phyloP scores from a whole-genome alignment of 768 basidiomycete species.

The Suillus luteus region DNA sequence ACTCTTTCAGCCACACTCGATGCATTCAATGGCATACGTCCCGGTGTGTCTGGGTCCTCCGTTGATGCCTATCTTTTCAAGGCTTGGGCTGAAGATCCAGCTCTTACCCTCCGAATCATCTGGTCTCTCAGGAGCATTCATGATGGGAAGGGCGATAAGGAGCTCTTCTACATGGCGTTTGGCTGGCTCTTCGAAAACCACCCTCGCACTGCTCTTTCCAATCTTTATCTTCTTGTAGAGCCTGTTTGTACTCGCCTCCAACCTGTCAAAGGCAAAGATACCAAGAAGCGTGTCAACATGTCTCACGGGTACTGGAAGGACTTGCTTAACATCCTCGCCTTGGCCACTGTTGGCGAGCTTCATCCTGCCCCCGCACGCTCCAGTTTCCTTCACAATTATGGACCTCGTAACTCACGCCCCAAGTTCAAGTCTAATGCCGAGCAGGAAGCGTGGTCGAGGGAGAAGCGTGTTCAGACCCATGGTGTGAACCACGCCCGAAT shows the following conservation, averaged over 20 bases:
- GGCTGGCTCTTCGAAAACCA: constrained; percentile 73
- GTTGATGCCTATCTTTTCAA: constrained; percentile 42
- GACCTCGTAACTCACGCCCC: constrained; percentile 28
- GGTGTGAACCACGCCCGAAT: constrained; percentile 38
- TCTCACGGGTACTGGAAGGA: constrained; percentile 79
- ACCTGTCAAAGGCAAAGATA: constrained; percentile 29
- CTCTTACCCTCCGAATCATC: constrained; percentile 62
- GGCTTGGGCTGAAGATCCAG: constrained; percentile 61
- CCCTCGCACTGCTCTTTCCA: constrained; percentile 67
- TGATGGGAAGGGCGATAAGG: constrained; percentile 64
- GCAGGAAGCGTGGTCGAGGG: constrained; percentile 26
- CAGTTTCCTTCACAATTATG: constrained; percentile 31
- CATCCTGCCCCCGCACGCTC: constrained; percentile 12
- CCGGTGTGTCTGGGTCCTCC: constrained; percentile 17
- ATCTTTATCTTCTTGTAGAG: constrained; percentile 54
- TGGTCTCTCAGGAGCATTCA: constrained; percentile 72
- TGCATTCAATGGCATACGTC: constrained; percentile 51
- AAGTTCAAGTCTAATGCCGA: constrained; percentile 22
- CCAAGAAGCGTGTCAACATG: constrained; percentile 14
- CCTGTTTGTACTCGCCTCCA: constrained; percentile 44
- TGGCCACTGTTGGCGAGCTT: constrained; percentile 58
- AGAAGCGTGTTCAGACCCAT: constrained; percentile 25
- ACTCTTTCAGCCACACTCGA: constrained; percentile 56
- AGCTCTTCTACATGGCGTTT: constrained; percentile 63
- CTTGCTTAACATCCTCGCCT: constrained; percentile 64